Percentiles rank a stretch among this genome's conserved stretches.
These are phyloP conservation scores for Rubus idaeus DNA, from an alignment of 306 rosid genomes.

Conservation along the genomic window DNA sequence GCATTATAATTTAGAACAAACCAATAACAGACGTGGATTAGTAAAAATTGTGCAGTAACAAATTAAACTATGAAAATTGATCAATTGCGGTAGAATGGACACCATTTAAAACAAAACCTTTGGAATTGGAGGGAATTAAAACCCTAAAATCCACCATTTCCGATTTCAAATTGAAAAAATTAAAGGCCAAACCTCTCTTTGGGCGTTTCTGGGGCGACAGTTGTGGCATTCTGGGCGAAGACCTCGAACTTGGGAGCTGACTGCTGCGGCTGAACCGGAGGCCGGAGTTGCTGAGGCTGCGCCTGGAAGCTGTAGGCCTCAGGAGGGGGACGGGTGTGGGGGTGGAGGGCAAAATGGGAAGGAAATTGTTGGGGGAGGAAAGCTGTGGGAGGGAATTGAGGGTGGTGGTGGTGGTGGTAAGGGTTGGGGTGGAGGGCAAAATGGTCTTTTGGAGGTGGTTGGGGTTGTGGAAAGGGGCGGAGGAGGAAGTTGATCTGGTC, in stretches of 20 bases:
- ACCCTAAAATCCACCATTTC: conserved; percentile 7
- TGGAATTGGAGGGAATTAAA: neutral
- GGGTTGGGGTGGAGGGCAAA: conserved; percentile 50
- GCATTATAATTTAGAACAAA: neutral
- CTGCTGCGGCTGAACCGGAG: conserved; percentile 4
- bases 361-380: conserved; percentile 4
- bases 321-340: conserved; percentile 19
- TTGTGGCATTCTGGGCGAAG: conserved; percentile 23
- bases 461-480: conserved; percentile 42
- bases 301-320: conserved; percentile 40
- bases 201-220: conserved; percentile 32
- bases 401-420: neutral
- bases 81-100: neutral
- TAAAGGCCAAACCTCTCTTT: conserved; percentile 51
- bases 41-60: neutral
- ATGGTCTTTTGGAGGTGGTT: conserved; percentile 40
- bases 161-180: neutral
- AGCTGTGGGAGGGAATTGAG: neutral
- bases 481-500: conserved; percentile 78
- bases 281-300: conserved; percentile 21
- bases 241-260: conserved; percentile 17
- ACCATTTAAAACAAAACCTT: no score
- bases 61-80: neutral
- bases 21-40: neutral
- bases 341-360: conserved; percentile 61